These are phyloP conservation scores for Nemania serpens DNA, from an alignment of 2,329 filamentous ascomycete species.

Conservation along the genomic window DNA sequence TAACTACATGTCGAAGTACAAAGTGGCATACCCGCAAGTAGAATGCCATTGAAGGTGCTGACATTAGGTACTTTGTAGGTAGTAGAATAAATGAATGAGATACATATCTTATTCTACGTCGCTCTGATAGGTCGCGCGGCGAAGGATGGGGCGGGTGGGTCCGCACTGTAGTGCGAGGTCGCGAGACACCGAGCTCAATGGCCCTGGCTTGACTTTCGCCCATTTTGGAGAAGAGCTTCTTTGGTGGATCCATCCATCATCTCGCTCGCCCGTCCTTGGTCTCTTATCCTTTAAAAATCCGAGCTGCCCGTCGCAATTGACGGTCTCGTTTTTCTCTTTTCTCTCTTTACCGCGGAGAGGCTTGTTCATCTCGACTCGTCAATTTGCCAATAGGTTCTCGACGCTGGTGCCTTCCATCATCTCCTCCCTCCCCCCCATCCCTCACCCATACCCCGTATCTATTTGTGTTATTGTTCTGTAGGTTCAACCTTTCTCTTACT, in stretches of 20 bases:
- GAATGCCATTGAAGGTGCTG: no score
- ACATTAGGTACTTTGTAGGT: not conserved
- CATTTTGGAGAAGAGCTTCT: conserved; percentile 33
- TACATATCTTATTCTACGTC: no score
- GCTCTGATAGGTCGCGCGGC: not conserved
- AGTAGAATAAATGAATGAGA: no score
- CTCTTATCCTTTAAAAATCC: conserved; percentile 32
- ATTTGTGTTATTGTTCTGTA: conserved; percentile 22
- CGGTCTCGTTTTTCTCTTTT: conserved; percentile 34
- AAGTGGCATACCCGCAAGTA: no score
- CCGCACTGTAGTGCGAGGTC: conserved; percentile 31
- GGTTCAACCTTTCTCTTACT: not conserved
- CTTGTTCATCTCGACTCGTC: conserved; percentile 31
- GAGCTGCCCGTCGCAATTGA: conserved; percentile 40
- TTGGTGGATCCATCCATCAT: conserved; percentile 31
- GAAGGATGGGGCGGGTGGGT: conserved; percentile 19
- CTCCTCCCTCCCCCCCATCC: conserved; percentile 6
- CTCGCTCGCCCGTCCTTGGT: conserved; percentile 24
- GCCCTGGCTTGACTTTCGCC: conserved; percentile 22
- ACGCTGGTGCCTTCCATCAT: conserved; percentile 34
- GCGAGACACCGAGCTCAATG: conserved; percentile 28
- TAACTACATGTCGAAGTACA: no score
- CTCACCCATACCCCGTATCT: conserved; percentile 2
- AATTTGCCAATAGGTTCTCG: conserved; percentile 30
- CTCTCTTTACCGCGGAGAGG: conserved; percentile 32